These are phyloP conservation scores for Kalanchoe fedtschenkoi DNA, from an alignment of 164 flowering plant genomes.

Conservation along the genomic window DNA sequence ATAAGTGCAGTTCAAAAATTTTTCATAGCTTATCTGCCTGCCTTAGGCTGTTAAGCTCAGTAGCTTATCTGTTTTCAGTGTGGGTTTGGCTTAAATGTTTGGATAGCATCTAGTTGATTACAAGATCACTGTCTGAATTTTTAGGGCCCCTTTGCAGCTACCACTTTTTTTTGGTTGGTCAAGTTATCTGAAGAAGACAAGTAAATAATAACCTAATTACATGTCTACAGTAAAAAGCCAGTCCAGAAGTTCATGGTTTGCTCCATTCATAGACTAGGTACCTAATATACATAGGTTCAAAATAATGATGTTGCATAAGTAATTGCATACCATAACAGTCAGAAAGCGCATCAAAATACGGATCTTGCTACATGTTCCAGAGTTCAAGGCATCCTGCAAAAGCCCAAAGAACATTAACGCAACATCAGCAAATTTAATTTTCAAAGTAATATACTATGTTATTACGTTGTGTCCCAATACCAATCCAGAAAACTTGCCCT, in stretches of 20 bases:
- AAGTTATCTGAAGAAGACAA: too few relatives aligned
- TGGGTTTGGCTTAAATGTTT: too few relatives aligned
- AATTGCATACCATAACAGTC: conserved; percentile 64
- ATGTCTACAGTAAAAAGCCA: neutral
- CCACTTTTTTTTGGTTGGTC: too few relatives aligned
- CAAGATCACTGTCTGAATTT: too few relatives aligned
- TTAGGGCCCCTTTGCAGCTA: too few relatives aligned
- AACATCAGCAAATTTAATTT: neutral
- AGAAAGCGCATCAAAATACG: conserved; percentile 81
- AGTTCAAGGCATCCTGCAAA: conserved; percentile 65
- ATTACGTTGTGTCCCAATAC: too few relatives aligned
- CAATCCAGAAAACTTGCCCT: too few relatives aligned
- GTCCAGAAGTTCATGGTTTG: neutral
- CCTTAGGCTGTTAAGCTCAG: too few relatives aligned
- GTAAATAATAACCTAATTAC: neutral
- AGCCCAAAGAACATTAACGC: neutral
- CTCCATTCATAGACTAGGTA: neutral
- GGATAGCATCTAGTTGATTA: too few relatives aligned
- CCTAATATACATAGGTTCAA: neutral
- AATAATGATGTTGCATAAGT: neutral
- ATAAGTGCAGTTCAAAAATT: too few relatives aligned
- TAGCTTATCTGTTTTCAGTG: too few relatives aligned
- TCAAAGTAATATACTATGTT: neutral
- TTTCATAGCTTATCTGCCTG: too few relatives aligned
- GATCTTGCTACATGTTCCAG: conserved; percentile 57